These are phyloP conservation scores for Pleurotus sapidus DNA, from an alignment of 768 basidiomycete species.

Conservation along the genomic window DNA sequence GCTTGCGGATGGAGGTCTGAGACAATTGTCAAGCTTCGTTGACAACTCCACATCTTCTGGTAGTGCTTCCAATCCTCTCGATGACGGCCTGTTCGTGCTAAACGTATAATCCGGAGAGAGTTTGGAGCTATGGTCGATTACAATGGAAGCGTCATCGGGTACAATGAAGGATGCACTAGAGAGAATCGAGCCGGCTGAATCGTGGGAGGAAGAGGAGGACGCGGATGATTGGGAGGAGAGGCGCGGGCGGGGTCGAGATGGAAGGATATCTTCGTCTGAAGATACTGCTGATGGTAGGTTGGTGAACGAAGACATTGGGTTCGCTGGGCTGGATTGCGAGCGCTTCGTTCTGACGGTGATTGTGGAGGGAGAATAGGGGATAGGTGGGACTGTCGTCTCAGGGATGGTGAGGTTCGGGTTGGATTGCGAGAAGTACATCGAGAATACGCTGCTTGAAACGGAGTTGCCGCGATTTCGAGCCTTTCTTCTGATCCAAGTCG, in stretches of 20 bases:
- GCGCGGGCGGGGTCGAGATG: slow-evolving; percentile 2
- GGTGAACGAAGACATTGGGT: not conserved
- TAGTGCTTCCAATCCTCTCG: slow-evolving; percentile 10
- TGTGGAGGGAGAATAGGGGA: not conserved
- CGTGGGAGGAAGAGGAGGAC: slow-evolving; percentile 24
- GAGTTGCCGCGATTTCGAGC: slow-evolving; percentile 37
- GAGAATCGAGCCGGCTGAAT: slow-evolving; percentile 11
- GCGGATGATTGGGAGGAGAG: slow-evolving; percentile 5
- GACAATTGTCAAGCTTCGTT: not conserved
- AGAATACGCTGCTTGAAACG: slow-evolving; percentile 52
- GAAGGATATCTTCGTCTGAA: not conserved
- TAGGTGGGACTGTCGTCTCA: not conserved
- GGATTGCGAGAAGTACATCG: slow-evolving; percentile 55
- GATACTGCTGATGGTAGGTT: slow-evolving; percentile 1
- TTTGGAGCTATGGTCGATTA: slow-evolving; percentile 37
- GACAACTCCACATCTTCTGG: slow-evolving; percentile 14
- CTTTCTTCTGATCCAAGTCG: slow-evolving; percentile 49
- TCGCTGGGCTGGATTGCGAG: slow-evolving; percentile 7
- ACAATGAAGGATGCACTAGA: slow-evolving; percentile 29
- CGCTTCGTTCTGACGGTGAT: slow-evolving; percentile 3
- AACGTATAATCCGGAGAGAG: not conserved
- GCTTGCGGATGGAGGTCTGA: not conserved
- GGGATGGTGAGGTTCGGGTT: slow-evolving; percentile 14
- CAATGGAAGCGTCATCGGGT: slow-evolving; percentile 37
- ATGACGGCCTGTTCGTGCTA: not conserved